Base-by-base conservation (phyloP, 371 early-diverging fungal species). In the Fennellomyces sp. region DNA sequence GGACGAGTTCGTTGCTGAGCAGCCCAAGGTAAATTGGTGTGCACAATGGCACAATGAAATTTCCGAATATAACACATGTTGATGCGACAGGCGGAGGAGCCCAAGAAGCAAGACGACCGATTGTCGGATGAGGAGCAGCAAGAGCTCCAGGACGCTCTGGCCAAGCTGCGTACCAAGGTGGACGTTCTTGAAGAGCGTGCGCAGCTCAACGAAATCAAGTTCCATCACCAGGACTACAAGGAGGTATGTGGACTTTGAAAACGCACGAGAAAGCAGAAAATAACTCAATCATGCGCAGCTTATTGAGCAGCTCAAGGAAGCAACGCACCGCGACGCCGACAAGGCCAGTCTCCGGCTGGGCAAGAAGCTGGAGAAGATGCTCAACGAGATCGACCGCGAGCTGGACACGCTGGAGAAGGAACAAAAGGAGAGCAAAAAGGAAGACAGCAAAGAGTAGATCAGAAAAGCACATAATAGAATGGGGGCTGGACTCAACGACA, bases 341-440 rank as follows among this genome's bases (percentile, higher is more conserved):
- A 83, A 83, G 52, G 81, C 82, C 1, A 78, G 82, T 8, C 58
- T 73, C 35, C 79, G 87, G 45, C 69, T 88, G 56, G 83, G 86
- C 33, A 73, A 76, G 59, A 76, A 80, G 21, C 73, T 88, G 5
- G 88, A 88, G 52, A 86, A 86, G 75, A 84, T 88, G 85, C 70
- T 88, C 55, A 71, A 68, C 57, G 82, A 83, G 63, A 84, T 94
- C 45, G 91, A 91, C 63, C 76, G 79, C 53, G 93, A 94, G 67
- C 58, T 88, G 42, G 77, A 85, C 63, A 72, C 80, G 10, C 69
- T 83, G 50, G 88, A 88, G 50, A 70, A 72, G 23, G 58, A 52
- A 30, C 61, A 63, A 55, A 28, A 62, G 15, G 50, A 60, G 45
- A 35, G 8, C 45, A 36, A 51, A 45, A 55, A 55, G 41, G 27